These are phyloP conservation scores for Saksenaea vasiformis DNA, from an alignment of 371 early-diverging fungal genomes.

Conservation along the genomic window DNA sequence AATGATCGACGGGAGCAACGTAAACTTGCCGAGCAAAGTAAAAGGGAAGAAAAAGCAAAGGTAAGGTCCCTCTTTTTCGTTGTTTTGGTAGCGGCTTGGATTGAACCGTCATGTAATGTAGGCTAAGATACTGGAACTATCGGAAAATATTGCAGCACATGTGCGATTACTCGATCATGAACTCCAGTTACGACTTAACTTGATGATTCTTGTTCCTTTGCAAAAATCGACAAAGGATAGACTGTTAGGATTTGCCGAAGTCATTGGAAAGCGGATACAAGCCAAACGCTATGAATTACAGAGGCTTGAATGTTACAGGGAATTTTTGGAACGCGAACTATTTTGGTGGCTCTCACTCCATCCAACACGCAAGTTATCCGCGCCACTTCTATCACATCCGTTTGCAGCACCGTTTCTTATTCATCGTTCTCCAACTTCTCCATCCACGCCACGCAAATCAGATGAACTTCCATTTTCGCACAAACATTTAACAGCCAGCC, in stretches of 20 bases:
- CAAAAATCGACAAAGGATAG: constrained; percentile 64
- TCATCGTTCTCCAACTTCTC: constrained; percentile 12
- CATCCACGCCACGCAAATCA: background rate
- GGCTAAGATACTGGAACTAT: constrained; percentile 14
- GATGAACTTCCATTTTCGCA: background rate
- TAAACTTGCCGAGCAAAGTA: constrained; percentile 23
- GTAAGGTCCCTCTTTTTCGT: constrained; percentile 1
- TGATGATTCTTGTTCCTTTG: constrained; percentile 67
- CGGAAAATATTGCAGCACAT: constrained; percentile 38
- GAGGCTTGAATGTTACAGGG: constrained; percentile 69
- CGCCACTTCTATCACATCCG: constrained; percentile 10
- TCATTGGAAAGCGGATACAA: constrained; percentile 55
- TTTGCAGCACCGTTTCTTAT: background rate
- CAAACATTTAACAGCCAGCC: constrained; percentile 2
- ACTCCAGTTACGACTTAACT: constrained; percentile 61
- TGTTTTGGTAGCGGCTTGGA: background rate
- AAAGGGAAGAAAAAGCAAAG: constrained; percentile 23
- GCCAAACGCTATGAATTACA: constrained; percentile 60
- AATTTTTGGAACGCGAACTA: constrained; percentile 70
- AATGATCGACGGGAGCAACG: constrained; percentile 23
- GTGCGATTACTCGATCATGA: constrained; percentile 49
- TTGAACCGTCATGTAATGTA: background rate
- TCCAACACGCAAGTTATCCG: constrained; percentile 13
- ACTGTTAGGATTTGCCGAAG: constrained; percentile 57
- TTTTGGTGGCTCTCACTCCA: constrained; percentile 20